Conservation (phyloP, 192 early-diverging fungal species). For the Spizellomyces punctatus region DNA sequence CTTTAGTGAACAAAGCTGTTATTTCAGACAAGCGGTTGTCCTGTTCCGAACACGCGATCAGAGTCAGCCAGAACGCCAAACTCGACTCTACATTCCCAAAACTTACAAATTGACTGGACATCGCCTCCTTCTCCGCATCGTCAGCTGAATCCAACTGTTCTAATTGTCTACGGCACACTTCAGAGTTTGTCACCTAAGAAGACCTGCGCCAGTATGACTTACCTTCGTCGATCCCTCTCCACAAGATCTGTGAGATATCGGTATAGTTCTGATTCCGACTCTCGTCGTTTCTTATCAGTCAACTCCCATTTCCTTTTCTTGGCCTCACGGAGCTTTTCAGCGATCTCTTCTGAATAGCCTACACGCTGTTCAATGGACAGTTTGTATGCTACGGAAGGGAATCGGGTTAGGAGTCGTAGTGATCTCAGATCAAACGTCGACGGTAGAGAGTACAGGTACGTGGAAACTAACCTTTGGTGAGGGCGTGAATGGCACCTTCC, state of each 20-base stretch:
- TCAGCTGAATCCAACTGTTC: too few relatives aligned
- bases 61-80: too few relatives aligned
- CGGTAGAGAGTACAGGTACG: constrained; percentile 7
- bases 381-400: constrained; percentile 56
- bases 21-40: too few relatives aligned
- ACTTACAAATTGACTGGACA: too few relatives aligned
- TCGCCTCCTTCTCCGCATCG: too few relatives aligned
- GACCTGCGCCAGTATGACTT: too few relatives aligned
- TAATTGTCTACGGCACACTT: too few relatives aligned
- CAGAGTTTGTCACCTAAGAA: too few relatives aligned
- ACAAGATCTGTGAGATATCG: constrained; percentile 66
- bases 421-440: background rate
- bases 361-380: constrained; percentile 60
- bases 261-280: constrained; percentile 59
- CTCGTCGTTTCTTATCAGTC: constrained; percentile 54
- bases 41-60: too few relatives aligned
- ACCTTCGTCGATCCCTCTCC: constrained; percentile 50
- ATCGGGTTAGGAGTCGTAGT: background rate
- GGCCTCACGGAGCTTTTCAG: constrained; percentile 59
- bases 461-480: constrained; percentile 14
- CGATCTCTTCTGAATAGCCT: constrained; percentile 65
- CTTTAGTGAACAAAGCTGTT: too few relatives aligned
- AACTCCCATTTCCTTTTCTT: constrained; percentile 73
- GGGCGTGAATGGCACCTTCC: constrained; percentile 9
- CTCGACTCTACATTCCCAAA: too few relatives aligned